phyloP scores from a whole-genome alignment of 129 eudicot genomes.

The Centrapalus pauciflorus region DNA sequence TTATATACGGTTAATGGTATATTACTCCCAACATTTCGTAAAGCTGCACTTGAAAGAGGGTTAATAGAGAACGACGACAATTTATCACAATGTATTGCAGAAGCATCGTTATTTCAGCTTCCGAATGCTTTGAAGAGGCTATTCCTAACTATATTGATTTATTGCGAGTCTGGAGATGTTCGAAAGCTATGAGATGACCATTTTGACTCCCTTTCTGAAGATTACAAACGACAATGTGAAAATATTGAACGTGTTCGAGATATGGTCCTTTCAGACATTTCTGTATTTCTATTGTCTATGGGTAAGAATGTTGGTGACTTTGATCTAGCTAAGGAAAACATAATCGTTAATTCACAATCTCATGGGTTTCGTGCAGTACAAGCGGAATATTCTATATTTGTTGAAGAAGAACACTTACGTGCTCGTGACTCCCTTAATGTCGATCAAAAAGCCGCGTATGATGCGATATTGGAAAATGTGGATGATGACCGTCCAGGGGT shows the following conservation, averaged over 20 bases:
- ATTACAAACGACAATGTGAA: neutral
- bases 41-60: constrained; percentile 1
- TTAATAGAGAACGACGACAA: constrained; percentile 1
- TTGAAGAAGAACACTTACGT: neutral
- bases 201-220: neutral
- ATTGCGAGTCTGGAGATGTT: neutral
- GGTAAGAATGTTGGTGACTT: neutral
- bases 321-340: neutral
- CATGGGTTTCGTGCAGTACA: neutral
- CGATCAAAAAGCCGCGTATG: neutral
- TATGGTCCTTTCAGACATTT: neutral
- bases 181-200: neutral
- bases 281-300: neutral
- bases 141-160: constrained; percentile 16
- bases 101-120: constrained; percentile 9
- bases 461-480: neutral
- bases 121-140: constrained; percentile 1
- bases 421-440: neutral
- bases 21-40: neutral
- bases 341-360: neutral
- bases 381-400: neutral
- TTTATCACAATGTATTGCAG: neutral
- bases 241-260: neutral
- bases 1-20: neutral
- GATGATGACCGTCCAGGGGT: neutral